A percentile compares a stretch with the other conserved stretches of the same genome.
These are phyloP conservation scores for Zygotorulaspora sp. DNA, from an alignment of 805 yeast genomes.

Conservation along the genomic window DNA sequence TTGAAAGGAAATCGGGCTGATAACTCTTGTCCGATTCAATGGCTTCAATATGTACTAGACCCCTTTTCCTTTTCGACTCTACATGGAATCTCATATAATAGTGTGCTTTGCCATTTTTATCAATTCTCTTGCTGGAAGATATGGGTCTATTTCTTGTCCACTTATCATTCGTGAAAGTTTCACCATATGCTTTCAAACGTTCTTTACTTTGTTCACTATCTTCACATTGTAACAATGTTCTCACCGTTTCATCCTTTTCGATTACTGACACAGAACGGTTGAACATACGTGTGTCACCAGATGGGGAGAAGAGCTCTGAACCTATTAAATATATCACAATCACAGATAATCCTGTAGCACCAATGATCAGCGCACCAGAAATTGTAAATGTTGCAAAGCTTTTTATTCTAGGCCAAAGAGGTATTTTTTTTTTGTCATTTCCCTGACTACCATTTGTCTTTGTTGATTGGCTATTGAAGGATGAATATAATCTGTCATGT, in stretches of 20 bases:
- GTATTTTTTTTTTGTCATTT: constrained; percentile 30
- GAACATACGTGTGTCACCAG: constrained; percentile 87
- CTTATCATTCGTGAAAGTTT: constrained; percentile 54
- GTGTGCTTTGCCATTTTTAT: constrained; percentile 74
- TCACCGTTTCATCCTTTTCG: constrained; percentile 61
- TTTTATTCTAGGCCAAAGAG: constrained; percentile 45
- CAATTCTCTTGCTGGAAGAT: constrained; percentile 54
- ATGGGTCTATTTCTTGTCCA: constrained; percentile 91
- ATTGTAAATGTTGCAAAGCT: constrained; percentile 58
- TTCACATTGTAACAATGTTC: constrained; percentile 50
- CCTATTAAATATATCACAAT: constrained; percentile 68
- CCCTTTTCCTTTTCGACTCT: constrained; percentile 61
- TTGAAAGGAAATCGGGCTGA: constrained; percentile 64
- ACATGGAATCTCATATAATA: constrained; percentile 82
- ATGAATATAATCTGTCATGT: constrained; percentile 5
- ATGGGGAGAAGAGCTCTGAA: constrained; percentile 79
- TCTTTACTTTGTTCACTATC: constrained; percentile 41
- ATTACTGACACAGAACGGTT: constrained; percentile 77
- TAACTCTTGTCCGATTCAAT: constrained; percentile 55
- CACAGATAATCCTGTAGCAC: constrained; percentile 64
- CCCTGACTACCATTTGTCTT: background rate
- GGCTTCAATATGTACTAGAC: constrained; percentile 76
- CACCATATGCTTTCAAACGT: constrained; percentile 81
- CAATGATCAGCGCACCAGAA: constrained; percentile 59
- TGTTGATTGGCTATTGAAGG: constrained; percentile 14